Evolutionary conservation across 2,329 filamentous ascomycete species (phyloP).

Genomic region (Epichloe sibirici): DNA sequence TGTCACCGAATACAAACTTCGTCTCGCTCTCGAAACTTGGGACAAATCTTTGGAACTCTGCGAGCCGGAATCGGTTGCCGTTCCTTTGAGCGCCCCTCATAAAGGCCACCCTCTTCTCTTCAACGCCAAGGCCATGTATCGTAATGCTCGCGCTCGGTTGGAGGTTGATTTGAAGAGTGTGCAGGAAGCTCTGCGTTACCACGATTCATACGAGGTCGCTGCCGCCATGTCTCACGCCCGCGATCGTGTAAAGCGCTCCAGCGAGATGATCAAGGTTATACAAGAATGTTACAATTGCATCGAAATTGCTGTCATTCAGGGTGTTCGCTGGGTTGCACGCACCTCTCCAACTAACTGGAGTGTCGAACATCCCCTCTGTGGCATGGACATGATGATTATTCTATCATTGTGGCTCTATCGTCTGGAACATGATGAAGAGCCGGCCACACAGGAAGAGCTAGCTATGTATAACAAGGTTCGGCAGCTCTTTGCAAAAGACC

Average conservation of each 20-base stretch:
- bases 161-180: slow-evolving; percentile 93
- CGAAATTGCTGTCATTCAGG: slow-evolving; percentile 86
- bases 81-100: slow-evolving; percentile 85
- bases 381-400: slow-evolving; percentile 94
- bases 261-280: slow-evolving; percentile 97
- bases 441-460: slow-evolving; percentile 70
- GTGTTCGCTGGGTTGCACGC: slow-evolving; percentile 94
- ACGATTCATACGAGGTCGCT: slow-evolving; percentile 93
- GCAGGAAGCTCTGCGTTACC: slow-evolving; percentile 91
- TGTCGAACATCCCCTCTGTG: slow-evolving; percentile 92
- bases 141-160: slow-evolving; percentile 82
- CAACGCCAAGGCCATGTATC: slow-evolving; percentile 95
- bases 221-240: slow-evolving; percentile 91
- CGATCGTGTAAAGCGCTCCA: slow-evolving; percentile 85
- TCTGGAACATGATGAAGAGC: slow-evolving; percentile 97
- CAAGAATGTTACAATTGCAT: slow-evolving; percentile 97
- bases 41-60: slow-evolving; percentile 90
- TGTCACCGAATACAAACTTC: slow-evolving; percentile 94
- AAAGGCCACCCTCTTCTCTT: slow-evolving; percentile 94
- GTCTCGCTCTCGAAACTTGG: slow-evolving; percentile 95
- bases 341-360: slow-evolving; percentile 98
- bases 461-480: slow-evolving; percentile 89
- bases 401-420: slow-evolving; percentile 97
- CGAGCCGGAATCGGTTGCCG: slow-evolving; percentile 78
- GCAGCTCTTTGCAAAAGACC: slow-evolving; percentile 80